Evolutionary conservation across 768 basidiomycete genomes (phyloP), one percentile per base, ranked within the genome.

Genomic region (Rhodocollybia butyracea): DNA sequence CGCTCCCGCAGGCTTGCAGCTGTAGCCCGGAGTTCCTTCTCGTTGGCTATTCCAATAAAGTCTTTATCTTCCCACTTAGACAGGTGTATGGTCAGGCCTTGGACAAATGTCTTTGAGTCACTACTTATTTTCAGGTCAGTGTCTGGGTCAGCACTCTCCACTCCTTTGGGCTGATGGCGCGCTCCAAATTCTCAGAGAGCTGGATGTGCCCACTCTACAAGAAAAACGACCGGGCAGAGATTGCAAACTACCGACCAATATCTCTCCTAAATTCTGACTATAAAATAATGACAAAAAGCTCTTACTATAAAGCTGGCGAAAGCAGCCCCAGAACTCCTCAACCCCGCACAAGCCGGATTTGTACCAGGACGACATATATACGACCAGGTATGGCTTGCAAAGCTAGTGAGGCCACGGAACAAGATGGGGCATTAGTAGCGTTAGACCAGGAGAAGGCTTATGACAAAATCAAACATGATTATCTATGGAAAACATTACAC

Each of bases 291-390:
- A n/a, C n/a, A n/a, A n/a, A n/a, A n/a, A n/a, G n/a, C n/a, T n/a
- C n/a, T n/a, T n/a, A n/a, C n/a, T 0, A 58, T 50, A 0, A 60
- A 45, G 48, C 36, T 72, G 0, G 62, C 58, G 1, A 11, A 24
- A 2, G 51, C 31, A 11, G 57, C 22, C 0, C 46, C 29, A 0
- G n/a, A 17, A 0, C n/a, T 63, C 0, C 57, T 70, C 1, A 66
- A 68, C 52, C 40, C 38, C 13, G 31, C 55, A 41, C 71, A 71
- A 45, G 55, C 65, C 0, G 69, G 68, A 0, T 72, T 73, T 5
- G 39, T 73, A 0, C 61, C 54, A 0, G 59, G 57, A 1, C 8
- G 63, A 0, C 48, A 56, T 0, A n/a, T n/a, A n/a, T n/a, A n/a
- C n/a, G n/a, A n/a, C n/a, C 65, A 65, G 0, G 63, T 61, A 0